phyloP scores from a whole-genome alignment of 352 stramenopile species.

The Phytopythium sindhum region DNA sequence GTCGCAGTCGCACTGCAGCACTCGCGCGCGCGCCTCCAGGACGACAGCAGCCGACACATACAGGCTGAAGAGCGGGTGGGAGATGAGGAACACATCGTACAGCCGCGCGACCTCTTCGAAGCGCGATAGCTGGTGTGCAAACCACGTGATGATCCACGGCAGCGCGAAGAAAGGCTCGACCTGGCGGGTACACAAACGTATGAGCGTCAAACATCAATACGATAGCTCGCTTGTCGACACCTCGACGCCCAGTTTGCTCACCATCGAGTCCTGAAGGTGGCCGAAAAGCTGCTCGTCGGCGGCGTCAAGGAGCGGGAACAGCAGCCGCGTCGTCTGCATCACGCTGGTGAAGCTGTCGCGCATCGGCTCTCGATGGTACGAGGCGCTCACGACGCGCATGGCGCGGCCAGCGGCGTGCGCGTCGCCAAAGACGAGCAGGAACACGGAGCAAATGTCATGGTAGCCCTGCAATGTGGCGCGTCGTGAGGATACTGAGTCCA shows the following conservation, averaged over 20 bases:
- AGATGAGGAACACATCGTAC: slow-evolving; percentile 93
- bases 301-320: slow-evolving; percentile 66
- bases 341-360: slow-evolving; percentile 77
- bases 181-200: slow-evolving; percentile 22
- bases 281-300: slow-evolving; percentile 62
- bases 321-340: slow-evolving; percentile 54
- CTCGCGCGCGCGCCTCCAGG: slow-evolving; percentile 42
- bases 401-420: slow-evolving; percentile 57
- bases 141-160: slow-evolving; percentile 95
- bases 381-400: slow-evolving; percentile 69
- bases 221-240: slow-evolving; percentile 38
- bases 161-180: slow-evolving; percentile 94
- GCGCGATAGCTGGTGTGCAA: slow-evolving; percentile 89
- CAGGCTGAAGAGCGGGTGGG: slow-evolving; percentile 89
- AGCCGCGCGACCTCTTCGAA: slow-evolving; percentile 87
- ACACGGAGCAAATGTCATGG: slow-evolving; percentile 91
- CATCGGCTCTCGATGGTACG: slow-evolving; percentile 90
- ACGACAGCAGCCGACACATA: slow-evolving; percentile 88
- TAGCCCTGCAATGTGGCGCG: slow-evolving; percentile 64
- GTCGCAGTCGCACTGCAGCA: slow-evolving; percentile 70
- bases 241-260: not conserved
- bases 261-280: slow-evolving; percentile 40
- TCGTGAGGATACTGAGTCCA: not conserved
- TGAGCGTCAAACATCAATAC: not conserved
- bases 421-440: slow-evolving; percentile 77